Evolutionary conservation across 1,284 basidiomycete genomes (phyloP).

Genomic region (Trametes sp.): DNA sequence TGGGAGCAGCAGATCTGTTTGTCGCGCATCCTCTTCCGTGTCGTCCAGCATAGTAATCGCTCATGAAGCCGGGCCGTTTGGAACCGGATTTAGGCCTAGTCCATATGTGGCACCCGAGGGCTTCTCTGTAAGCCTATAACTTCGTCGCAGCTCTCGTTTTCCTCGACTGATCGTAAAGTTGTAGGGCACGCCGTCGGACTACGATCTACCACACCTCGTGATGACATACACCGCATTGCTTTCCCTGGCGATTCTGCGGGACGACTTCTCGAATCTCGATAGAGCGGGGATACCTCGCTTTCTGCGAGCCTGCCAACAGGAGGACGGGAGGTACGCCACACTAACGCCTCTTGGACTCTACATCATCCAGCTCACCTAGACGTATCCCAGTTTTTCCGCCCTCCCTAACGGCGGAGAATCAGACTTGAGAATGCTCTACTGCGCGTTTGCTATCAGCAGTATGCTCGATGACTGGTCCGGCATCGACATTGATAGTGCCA

Average conservation of each 20-base stretch:
- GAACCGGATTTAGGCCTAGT: constrained; percentile 81
- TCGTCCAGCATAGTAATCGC: constrained; percentile 4
- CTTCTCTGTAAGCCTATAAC: constrained; percentile 26
- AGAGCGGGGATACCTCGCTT: constrained; percentile 68
- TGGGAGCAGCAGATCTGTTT: constrained; percentile 83
- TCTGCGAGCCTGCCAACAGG: constrained; percentile 73
- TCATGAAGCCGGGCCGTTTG: constrained; percentile 56
- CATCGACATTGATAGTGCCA: constrained; percentile 67
- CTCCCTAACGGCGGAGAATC: constrained; percentile 70
- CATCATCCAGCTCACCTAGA: no score
- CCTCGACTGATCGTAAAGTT: neutral
- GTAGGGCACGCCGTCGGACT: constrained; percentile 44
- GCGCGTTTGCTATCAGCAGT: constrained; percentile 83
- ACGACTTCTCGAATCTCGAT: constrained; percentile 77
- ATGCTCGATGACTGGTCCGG: constrained; percentile 83
- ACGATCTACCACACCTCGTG: constrained; percentile 84
- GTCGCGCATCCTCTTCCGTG: constrained; percentile 6
- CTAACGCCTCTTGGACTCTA: neutral
- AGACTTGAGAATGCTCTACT: constrained; percentile 88
- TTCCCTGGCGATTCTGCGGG: constrained; percentile 82
- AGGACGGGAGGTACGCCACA: constrained; percentile 77
- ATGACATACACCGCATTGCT: constrained; percentile 92
- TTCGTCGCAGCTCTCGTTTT: neutral
- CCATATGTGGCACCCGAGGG: constrained; percentile 62
- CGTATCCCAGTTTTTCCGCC: constrained; percentile 72